Percentiles rank a stretch among this genome's conserved stretches.
Evolutionary conservation across 2,329 filamentous ascomycete species (phyloP).

Genomic region (Plenodomus lindquistii): DNA sequence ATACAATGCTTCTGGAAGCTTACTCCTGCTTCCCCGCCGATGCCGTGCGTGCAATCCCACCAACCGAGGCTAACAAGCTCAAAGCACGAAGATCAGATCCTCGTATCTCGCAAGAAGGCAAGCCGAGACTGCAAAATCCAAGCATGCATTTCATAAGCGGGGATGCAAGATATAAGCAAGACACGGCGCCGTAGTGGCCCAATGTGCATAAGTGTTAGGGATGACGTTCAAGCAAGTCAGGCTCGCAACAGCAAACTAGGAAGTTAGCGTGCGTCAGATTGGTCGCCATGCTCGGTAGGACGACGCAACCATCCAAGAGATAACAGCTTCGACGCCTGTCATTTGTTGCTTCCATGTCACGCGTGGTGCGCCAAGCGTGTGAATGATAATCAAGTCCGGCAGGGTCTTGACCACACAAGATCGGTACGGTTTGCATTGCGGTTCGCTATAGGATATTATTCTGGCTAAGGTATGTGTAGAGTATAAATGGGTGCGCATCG

Average conservation of each 20-base stretch:
- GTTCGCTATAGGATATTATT: constrained; percentile 16
- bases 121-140: neutral
- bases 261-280: constrained; percentile 16
- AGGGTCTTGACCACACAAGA: constrained; percentile 6
- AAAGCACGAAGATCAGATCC: neutral
- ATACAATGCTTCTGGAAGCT: neutral
- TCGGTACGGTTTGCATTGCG: constrained; percentile 13
- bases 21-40: neutral
- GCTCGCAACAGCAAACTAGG: constrained; percentile 1
- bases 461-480: constrained; percentile 7
- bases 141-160: neutral
- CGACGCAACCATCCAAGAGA: constrained; percentile 8
- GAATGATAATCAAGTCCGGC: constrained; percentile 2
- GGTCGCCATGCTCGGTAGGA: constrained; percentile 5
- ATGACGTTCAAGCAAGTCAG: constrained; percentile 9
- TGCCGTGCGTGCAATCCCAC: neutral
- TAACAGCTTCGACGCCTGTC: constrained; percentile 12
- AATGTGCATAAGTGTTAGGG: neutral
- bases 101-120: neutral
- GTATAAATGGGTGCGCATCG: constrained; percentile 24
- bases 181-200: neutral
- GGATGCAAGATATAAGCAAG: neutral
- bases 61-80: neutral
- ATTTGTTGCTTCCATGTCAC: constrained; percentile 15
- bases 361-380: constrained; percentile 5